Evolutionary conservation across 768 basidiomycete genomes (phyloP), one percentile per base, ranked within the genome.

Genomic region (Cystobasidium onofrii): DNA sequence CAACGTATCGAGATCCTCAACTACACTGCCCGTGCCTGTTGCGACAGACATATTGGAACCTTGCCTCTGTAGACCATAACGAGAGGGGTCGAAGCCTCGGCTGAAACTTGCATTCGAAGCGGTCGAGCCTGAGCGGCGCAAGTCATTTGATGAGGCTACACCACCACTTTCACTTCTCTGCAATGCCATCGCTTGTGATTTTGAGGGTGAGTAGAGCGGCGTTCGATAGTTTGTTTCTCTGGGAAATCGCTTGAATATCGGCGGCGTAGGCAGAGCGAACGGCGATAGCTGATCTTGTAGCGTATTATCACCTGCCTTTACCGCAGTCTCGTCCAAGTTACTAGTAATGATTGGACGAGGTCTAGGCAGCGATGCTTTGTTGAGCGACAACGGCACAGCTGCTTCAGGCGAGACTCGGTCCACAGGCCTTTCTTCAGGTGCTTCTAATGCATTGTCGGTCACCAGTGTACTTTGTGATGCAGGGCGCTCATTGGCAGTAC

Each of bases 1-100:
- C 54, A 71, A 44, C 10, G n/a, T 60, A 60, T 71, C 69, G 15
- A 71, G 69, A 46, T 71, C 69, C 20, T 60, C 69, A 25, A 71
- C 69, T 1, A 71, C 29, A 55, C 69, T 71, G n/a, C 65, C 65
- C 31, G 65, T 50, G 50, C 54, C 55, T n/a, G 44, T 39, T n/a
- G 46, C 69, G 18, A 52, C 29, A 25, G 50, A 55, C 63, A 39
- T 64, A 29, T 23, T 64, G 23, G 63, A 64, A 18, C 54, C 54
- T 39, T 71, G 69, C 12, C 69, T 27, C 39, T 71, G 33, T 39
- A 71, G 54, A 20, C 55, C 25, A 34, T 31, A 64, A 15, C 39
- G 31, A 4, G 25, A 29, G 33, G 43, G 43, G 41, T 64, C 63
- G 63, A 64, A 39, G 2, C 25, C 39, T 13, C 39, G 34, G 34